Evolutionary conservation across 768 basidiomycete genomes (phyloP).

Genomic region (Panaeolus papilionaceus): DNA sequence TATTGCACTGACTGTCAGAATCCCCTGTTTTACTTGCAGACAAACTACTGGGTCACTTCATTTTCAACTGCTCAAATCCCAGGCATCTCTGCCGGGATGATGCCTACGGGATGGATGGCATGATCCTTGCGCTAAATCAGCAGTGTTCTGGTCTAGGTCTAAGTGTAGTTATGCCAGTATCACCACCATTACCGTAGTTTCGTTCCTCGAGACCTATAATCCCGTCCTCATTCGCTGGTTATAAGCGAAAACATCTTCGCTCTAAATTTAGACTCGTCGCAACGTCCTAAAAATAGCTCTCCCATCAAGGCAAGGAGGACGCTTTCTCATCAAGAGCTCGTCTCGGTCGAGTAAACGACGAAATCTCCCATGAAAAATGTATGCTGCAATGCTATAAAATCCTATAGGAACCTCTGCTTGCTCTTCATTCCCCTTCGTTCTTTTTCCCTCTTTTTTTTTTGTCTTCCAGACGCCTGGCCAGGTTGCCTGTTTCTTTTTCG

Average conservation of each 20-base stretch:
- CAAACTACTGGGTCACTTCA: background rate
- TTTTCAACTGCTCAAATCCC: background rate
- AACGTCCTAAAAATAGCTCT: conserved; percentile 7
- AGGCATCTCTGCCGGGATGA: background rate
- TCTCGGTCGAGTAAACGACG: conserved; percentile 3
- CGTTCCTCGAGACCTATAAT: background rate
- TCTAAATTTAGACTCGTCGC: background rate
- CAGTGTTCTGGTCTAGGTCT: background rate
- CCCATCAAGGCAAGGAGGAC: background rate
- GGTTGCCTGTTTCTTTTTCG: conserved; percentile 42
- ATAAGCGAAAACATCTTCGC: background rate
- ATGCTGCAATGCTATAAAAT: conserved; percentile 18
- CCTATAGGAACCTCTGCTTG: conserved; percentile 19
- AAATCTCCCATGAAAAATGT: conserved; percentile 2
- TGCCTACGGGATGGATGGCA: background rate
- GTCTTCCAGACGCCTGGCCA: conserved; percentile 35
- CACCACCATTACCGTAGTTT: background rate
- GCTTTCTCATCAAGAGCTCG: background rate
- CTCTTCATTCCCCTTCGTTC: conserved; percentile 34
- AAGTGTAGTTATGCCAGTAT: background rate
- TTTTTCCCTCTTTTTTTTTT: conserved; percentile 31
- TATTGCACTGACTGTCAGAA: background rate
- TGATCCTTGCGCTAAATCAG: background rate
- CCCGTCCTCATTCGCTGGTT: background rate
- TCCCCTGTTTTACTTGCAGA: background rate